Evolutionary conservation across 1,284 basidiomycete genomes (phyloP).

Genomic region (Ustilago loliicola): DNA sequence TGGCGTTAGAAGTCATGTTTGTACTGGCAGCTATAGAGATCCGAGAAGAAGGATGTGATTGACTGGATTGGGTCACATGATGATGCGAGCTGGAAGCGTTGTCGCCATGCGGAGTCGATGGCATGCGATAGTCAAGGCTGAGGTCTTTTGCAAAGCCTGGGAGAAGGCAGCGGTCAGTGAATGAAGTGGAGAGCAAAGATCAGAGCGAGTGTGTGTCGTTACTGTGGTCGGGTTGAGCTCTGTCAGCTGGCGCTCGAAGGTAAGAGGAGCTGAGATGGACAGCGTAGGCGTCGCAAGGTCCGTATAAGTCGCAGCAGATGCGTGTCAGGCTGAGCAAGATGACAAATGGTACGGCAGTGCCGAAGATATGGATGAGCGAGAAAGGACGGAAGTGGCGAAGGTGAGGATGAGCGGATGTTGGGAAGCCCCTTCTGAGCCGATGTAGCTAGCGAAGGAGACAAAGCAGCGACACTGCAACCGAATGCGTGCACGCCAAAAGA

Average conservation of each 20-base stretch:
- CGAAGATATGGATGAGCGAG: not conserved
- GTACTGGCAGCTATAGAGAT: slow-evolving; percentile 8
- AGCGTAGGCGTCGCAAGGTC: not conserved
- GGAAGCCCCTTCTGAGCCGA: not conserved
- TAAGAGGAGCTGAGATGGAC: not conserved
- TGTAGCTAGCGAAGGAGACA: slow-evolving; percentile 2
- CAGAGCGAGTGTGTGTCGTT: not conserved
- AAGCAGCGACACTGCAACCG: slow-evolving; percentile 32
- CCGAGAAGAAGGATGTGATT: slow-evolving; percentile 5
- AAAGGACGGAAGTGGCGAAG: not conserved
- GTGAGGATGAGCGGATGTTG: not conserved
- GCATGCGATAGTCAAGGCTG: slow-evolving; percentile 24
- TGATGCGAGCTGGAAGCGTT: slow-evolving; percentile 15
- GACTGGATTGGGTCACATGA: slow-evolving; percentile 39
- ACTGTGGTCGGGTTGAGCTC: not conserved
- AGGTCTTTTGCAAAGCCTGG: not conserved
- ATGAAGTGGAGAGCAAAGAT: not conserved
- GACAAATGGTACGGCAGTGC: not conserved
- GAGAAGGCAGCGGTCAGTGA: not conserved
- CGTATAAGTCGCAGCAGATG: not conserved
- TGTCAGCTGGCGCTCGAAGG: not conserved
- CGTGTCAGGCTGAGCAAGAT: not conserved
- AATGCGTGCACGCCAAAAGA: slow-evolving; percentile 28
- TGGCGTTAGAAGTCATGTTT: slow-evolving; percentile 30
- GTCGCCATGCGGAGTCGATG: slow-evolving; percentile 39